Evolutionary conservation across 2,329 filamentous ascomycete species (phyloP), one percentile per base, ranked within the genome.

Genomic region (Exophiala oligosperma): DNA sequence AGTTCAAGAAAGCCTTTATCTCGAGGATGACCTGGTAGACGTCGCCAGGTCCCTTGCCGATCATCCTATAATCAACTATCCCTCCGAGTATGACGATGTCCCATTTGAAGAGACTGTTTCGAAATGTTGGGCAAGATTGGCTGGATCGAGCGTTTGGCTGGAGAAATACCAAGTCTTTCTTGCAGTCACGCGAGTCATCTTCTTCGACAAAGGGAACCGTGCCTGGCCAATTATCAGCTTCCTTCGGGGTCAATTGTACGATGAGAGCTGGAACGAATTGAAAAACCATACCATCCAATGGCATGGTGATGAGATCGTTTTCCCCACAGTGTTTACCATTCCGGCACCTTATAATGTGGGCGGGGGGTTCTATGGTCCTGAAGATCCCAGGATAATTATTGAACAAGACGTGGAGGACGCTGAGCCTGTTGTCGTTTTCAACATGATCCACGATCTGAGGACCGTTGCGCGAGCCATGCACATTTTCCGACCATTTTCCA

Each of bases 371-470:
- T 62, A 61, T 43, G 66, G 65, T 11, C 64, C 66, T 4, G 66
- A 67, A 52, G 65, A 68, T 46, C 64, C 66, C 3, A 51, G 65
- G 17, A 57, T 68, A 8, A 63, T 68, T 32, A 53, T 67, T 11
- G 65, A 68, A 37, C 62, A 63, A 21, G 62, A 55, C 3, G 56
- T 64, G 3, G 59, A 64, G 11, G 63, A 59, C 24, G 65, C 64
- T 12, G 65, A 68, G 52, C 66, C 65, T 7, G 56, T 68, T 11
- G 61, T 67, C 8, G 53, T 67, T 12, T 68, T 67, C 61, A 68
- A 67, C 52, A 67, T 68, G 65, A 47, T 64, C 29, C 47, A 17
- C 14, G 40, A 55, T 21, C 40, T 51, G 14, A 54, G 61, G 23
- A 41, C 38, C 2, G 41, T 48, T 23, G 41, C 24, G 12, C 56